Evolutionary conservation across 768 basidiomycete species (phyloP), one percentile per base, ranked within the genome.

Genomic region (Xerocomellus intermedius): DNA sequence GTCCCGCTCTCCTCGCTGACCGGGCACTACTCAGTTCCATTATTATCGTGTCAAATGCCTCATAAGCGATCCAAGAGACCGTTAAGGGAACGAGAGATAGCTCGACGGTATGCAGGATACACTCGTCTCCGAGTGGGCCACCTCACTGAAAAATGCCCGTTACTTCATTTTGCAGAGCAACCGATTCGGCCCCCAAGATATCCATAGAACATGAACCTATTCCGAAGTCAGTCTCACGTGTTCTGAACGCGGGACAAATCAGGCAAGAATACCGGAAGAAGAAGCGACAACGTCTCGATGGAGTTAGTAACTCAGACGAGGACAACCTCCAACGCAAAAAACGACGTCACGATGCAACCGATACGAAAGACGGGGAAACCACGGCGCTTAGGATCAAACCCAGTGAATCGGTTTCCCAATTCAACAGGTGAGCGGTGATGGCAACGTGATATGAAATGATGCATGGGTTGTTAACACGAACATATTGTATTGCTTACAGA

Each of bases 321-420:
- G 64, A 58, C n/a, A n/a, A 48, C 45, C 14, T 59, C 46, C 46
- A 43, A 21, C 58, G 50, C 54, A 76, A 77, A 61, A 70, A 68
- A 24, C 56, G 51, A 26, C 66, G 66, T 63, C 63, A 50, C 21
- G 68, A 65, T 21, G 62, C 56, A 0, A 60, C 58, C 8, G 64
- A 54, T 13, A 57, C 48, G 30, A 60, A 41, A 37, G 57, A 52
- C 56, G 55, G 37, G 12, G 44, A 42, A 35, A 55, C 32, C 53
- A 46, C 66, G 67, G 62, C 67, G 59, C 64, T 85, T 38, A 73
- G 63, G 43, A 89, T 89, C 28, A 75, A 79, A 53, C 81, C 82
- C 0, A 83, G 85, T 42, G 90, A 92, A 69, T 84, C 87, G 1
- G 77, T 91, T 49, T 77, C 81, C 51, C 85, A 89, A 72, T 92